Evolutionary conservation across 1,139 yeast genomes (phyloP).

Genomic region (Citeromyces hawaiiensis): DNA sequence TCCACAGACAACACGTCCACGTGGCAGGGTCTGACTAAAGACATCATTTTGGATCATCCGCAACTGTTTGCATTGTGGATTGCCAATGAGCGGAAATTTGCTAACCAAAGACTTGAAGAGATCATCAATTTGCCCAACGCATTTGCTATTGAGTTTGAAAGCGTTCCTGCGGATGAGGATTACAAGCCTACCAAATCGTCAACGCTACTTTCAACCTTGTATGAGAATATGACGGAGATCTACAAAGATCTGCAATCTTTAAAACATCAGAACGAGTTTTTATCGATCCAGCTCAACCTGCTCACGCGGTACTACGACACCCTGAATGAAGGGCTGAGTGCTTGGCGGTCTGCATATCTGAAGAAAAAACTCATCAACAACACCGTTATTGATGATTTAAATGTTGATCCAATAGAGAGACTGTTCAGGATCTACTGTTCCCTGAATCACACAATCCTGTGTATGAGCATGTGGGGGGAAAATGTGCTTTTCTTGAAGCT

Average conservation of each 20-base stretch:
- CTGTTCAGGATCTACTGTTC: neutral
- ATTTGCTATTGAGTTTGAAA: constrained; percentile 49
- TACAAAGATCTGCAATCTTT: constrained; percentile 43
- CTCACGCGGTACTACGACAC: constrained; percentile 45
- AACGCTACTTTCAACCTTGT: constrained; percentile 41
- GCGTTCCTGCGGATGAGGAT: constrained; percentile 25
- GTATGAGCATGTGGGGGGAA: neutral
- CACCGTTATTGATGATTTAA: neutral
- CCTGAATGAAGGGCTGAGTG: constrained; percentile 29
- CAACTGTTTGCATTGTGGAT: constrained; percentile 51
- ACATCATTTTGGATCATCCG: constrained; percentile 26
- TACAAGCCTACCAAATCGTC: constrained; percentile 60
- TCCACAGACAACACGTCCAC: constrained; percentile 4
- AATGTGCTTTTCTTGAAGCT: neutral
- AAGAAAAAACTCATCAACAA: constrained; percentile 18
- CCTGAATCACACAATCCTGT: neutral
- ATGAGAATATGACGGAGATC: constrained; percentile 56
- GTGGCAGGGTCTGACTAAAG: constrained; percentile 54
- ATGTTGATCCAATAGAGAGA: neutral
- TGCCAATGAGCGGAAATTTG: constrained; percentile 43
- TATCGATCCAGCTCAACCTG: constrained; percentile 56
- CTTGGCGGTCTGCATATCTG: constrained; percentile 30
- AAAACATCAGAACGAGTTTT: constrained; percentile 53
- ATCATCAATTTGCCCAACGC: constrained; percentile 36
- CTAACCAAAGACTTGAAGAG: constrained; percentile 43